Percentiles rank a stretch among this genome's conserved stretches.
Conservation (phyloP, 1,284 basidiomycete species). For the Kalmanozyma brasiliensis region DNA sequence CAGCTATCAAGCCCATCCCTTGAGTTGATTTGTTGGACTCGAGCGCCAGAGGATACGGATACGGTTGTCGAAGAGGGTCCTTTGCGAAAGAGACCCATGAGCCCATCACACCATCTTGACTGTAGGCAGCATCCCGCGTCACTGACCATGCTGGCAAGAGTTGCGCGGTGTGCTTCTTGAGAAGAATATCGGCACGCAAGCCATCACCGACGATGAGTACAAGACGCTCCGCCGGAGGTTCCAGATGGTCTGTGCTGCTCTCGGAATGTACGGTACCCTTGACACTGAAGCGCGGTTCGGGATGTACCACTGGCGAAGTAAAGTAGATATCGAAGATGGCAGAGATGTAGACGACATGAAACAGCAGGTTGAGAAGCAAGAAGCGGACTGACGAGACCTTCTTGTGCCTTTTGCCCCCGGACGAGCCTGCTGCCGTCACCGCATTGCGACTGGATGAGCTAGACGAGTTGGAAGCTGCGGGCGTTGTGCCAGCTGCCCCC, state of each 20-base stretch:
- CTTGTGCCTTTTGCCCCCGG: conserved; percentile 66
- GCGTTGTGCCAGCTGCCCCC: neutral
- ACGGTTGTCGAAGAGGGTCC: conserved; percentile 20
- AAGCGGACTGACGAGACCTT: conserved; percentile 69
- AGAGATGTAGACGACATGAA: conserved; percentile 58
- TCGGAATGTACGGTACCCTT: conserved; percentile 10
- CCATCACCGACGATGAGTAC: conserved; percentile 81
- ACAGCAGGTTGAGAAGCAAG: conserved; percentile 69
- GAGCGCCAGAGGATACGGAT: conserved; percentile 32
- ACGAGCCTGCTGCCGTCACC: neutral
- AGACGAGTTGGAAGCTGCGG: conserved; percentile 1
- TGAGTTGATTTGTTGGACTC: conserved; percentile 5
- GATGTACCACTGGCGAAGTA: conserved; percentile 70
- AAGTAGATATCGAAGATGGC: conserved; percentile 88
- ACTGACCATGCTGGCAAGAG: conserved; percentile 50
- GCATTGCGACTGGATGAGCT: conserved; percentile 1
- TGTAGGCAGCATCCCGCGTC: conserved; percentile 1
- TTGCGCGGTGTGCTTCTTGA: conserved; percentile 69
- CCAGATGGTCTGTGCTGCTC: conserved; percentile 8
- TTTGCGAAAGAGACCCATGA: conserved; percentile 31
- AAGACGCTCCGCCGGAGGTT: conserved; percentile 76
- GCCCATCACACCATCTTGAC: conserved; percentile 11
- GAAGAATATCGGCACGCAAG: conserved; percentile 82
- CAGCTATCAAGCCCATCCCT: neutral
- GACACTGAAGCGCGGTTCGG: conserved; percentile 49